Percentiles rank a stretch among this genome's conserved stretches.
These are phyloP conservation scores for Porcisia deanei DNA, from an alignment of 208 protist genomes.

Conservation along the genomic window DNA sequence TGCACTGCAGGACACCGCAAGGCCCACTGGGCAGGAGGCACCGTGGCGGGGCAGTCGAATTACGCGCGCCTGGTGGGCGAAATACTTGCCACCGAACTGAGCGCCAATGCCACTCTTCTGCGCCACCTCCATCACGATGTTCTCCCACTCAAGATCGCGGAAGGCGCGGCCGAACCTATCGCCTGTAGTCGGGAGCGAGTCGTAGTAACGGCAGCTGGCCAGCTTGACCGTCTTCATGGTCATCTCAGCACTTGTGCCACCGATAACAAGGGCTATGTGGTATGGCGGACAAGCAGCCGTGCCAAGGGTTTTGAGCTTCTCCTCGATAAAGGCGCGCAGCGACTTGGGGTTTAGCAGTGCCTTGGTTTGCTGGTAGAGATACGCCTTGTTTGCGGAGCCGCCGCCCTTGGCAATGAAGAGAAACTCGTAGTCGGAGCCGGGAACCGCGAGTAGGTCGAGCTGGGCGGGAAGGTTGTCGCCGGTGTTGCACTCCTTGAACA, in stretches of 20 bases:
- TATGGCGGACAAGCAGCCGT: slow-evolving; percentile 99
- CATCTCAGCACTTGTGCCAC: slow-evolving; percentile 96
- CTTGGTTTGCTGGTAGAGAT: slow-evolving; percentile 97
- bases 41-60: slow-evolving; percentile 93
- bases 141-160: slow-evolving; percentile 95
- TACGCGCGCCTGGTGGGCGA: slow-evolving; percentile 95
- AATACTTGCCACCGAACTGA: slow-evolving; percentile 98
- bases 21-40: slow-evolving; percentile 92
- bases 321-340: slow-evolving; percentile 92
- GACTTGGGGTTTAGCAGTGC: slow-evolving; percentile 94
- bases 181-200: slow-evolving; percentile 94
- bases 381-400: slow-evolving; percentile 98
- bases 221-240: slow-evolving; percentile 98
- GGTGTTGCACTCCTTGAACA: slow-evolving; percentile 98
- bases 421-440: slow-evolving; percentile 96
- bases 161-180: slow-evolving; percentile 93
- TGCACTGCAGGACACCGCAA: slow-evolving; percentile 97
- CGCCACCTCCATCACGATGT: slow-evolving; percentile 90
- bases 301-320: slow-evolving; percentile 95
- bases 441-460: slow-evolving; percentile 94
- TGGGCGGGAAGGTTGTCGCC: slow-evolving; percentile 97
- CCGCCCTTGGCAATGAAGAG: slow-evolving; percentile 98
- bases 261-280: slow-evolving; percentile 97
- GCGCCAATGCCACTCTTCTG: slow-evolving; percentile 92
- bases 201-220: slow-evolving; percentile 94